phyloP scores from a whole-genome alignment of 805 yeast species.

The Wickerhamiella domercqiae region DNA sequence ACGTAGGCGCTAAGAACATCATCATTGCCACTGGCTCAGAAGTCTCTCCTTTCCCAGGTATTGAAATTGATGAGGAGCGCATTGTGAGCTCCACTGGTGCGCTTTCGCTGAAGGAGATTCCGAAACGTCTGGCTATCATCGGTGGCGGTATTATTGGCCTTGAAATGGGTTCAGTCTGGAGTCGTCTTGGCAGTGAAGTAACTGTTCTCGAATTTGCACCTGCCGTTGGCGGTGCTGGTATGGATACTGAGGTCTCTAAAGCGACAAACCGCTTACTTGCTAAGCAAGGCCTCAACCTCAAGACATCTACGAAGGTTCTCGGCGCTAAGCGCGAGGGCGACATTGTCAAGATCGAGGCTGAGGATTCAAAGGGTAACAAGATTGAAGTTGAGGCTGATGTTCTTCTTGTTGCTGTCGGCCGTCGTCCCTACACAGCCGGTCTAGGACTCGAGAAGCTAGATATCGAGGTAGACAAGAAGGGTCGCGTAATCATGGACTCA shows the following conservation, averaged over 20 bases:
- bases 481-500: conserved; percentile 85
- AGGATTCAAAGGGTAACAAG: conserved; percentile 76
- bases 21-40: conserved; percentile 98
- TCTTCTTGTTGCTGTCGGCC: conserved; percentile 91
- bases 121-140: conserved; percentile 79
- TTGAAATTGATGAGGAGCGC: conserved; percentile 89
- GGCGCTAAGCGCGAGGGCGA: conserved; percentile 84
- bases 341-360: conserved; percentile 69
- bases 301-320: conserved; percentile 79
- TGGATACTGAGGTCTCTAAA: conserved; percentile 93
- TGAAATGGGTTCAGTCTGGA: conserved; percentile 98
- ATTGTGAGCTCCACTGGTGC: conserved; percentile 95
- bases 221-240: conserved; percentile 96
- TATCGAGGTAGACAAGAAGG: conserved; percentile 78
- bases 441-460: conserved; percentile 80
- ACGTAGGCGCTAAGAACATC: conserved; percentile 68
- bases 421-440: conserved; percentile 92
- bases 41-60: conserved; percentile 97
- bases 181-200: conserved; percentile 89
- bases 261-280: conserved; percentile 73
- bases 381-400: conserved; percentile 82
- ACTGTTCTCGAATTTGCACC: conserved; percentile 83
- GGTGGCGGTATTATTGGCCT: conserved; percentile 99
- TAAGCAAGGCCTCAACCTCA: conserved; percentile 92
- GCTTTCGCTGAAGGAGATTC: conserved; percentile 68